Conservation (phyloP, 345 rosid species). For the Salix arbutifolia region DNA sequence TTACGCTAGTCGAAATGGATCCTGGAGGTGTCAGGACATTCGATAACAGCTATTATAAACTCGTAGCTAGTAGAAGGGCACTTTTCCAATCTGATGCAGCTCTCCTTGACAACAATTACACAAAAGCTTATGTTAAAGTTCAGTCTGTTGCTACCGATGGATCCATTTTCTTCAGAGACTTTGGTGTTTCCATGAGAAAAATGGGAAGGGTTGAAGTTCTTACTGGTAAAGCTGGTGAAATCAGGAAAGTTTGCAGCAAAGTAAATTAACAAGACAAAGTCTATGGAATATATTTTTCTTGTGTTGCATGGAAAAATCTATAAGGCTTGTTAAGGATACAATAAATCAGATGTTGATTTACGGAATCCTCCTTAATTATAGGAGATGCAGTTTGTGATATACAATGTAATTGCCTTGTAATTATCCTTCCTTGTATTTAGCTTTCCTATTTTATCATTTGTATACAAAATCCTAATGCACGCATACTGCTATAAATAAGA, state of each 20-base stretch:
- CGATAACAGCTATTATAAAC: slow-evolving; percentile 43
- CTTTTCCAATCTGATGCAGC: slow-evolving; percentile 62
- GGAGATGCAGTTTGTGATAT: too few species aligned
- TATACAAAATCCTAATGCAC: too few species aligned
- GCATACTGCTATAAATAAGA: too few species aligned
- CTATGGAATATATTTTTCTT: neutral
- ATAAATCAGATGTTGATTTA: too few species aligned
- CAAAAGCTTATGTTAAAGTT: slow-evolving; percentile 41
- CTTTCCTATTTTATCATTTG: too few species aligned
- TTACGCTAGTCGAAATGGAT: slow-evolving; percentile 59
- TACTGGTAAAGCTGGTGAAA: slow-evolving; percentile 46
- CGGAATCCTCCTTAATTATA: too few species aligned
- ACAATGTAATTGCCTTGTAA: too few species aligned
- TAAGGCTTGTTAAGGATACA: too few species aligned
- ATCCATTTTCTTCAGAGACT: slow-evolving; percentile 51
- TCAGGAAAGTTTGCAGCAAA: slow-evolving; percentile 56
- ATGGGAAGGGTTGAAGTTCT: slow-evolving; percentile 66
- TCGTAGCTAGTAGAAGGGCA: slow-evolving; percentile 54
- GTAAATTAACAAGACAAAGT: slow-evolving; percentile 37
- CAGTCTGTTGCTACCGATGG: slow-evolving; percentile 16
- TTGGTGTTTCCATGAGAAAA: slow-evolving; percentile 59
- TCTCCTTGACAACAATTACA: slow-evolving; percentile 41
- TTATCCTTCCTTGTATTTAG: too few species aligned
- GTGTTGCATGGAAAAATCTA: neutral
- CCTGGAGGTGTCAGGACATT: slow-evolving; percentile 65